A percentile compares a stretch with the other conserved stretches of the same genome.
phyloP scores from a whole-genome alignment of 176 grass and related monocot genomes.

The Carex pumila region DNA sequence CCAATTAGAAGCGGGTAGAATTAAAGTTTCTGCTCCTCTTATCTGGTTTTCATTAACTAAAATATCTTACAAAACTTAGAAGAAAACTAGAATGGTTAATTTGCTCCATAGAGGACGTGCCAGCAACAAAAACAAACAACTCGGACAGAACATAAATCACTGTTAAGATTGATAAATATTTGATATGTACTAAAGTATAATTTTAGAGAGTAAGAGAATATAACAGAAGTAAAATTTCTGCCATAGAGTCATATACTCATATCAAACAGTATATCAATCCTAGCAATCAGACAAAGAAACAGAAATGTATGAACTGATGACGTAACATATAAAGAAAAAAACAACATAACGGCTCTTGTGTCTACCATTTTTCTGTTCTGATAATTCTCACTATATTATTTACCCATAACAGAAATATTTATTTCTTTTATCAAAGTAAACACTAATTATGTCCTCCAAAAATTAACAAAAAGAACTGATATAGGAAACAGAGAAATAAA shows the following conservation, averaged over 20 bases:
- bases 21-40: not conserved
- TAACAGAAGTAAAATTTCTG: too few species aligned
- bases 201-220: too few species aligned
- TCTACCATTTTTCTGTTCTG: not conserved
- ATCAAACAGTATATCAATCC: too few species aligned
- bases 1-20: not conserved
- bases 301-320: not conserved
- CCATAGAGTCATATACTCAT: too few species aligned
- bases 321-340: not conserved
- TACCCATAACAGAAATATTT: not conserved
- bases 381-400: not conserved
- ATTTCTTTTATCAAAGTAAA: not conserved
- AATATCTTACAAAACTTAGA: not conserved
- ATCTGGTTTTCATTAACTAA: not conserved
- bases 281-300: not conserved
- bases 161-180: too few species aligned
- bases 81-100: not conserved
- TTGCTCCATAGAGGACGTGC: not conserved
- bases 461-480: not conserved
- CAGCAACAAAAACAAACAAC: not conserved
- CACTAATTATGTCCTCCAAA: not conserved
- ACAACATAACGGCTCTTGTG: not conserved
- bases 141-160: not conserved
- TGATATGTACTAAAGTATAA: too few species aligned
- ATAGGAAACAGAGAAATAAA: not conserved